phyloP scores from a whole-genome alignment of 1,284 basidiomycete species.

The Cutaneotrichosporon sp. region DNA sequence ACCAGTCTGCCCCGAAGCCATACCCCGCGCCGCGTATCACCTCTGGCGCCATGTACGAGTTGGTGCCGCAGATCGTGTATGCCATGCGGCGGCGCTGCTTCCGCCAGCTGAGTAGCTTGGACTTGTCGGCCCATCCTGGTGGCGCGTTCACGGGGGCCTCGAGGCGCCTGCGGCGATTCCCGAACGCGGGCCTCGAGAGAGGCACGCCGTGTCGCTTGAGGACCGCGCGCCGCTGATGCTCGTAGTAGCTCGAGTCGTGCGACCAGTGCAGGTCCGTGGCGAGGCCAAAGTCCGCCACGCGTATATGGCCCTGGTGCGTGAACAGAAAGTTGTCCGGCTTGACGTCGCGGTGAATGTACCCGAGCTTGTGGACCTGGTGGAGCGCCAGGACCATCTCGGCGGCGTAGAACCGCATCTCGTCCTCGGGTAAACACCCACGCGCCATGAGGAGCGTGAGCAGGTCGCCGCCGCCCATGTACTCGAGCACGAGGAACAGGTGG shows the following conservation, averaged over 20 bases:
- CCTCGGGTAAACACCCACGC: slow-evolving; percentile 88
- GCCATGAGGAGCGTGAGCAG: slow-evolving; percentile 93
- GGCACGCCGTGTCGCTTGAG: slow-evolving; percentile 93
- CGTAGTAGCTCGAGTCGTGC: slow-evolving; percentile 92
- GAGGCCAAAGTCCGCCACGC: slow-evolving; percentile 92
- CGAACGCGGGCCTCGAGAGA: slow-evolving; percentile 53
- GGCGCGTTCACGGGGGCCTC: slow-evolving; percentile 53
- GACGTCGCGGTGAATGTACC: slow-evolving; percentile 97
- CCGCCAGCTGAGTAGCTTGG: slow-evolving; percentile 35
- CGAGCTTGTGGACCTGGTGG: slow-evolving; percentile 88
- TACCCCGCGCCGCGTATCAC: slow-evolving; percentile 85
- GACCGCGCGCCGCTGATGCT: slow-evolving; percentile 84
- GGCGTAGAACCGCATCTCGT: slow-evolving; percentile 91
- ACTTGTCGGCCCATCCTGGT: slow-evolving; percentile 57
- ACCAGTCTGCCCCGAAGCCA: slow-evolving; percentile 95
- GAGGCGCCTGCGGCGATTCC: slow-evolving; percentile 16
- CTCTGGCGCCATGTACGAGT: slow-evolving; percentile 92
- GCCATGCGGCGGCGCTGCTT: slow-evolving; percentile 83
- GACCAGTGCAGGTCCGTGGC: slow-evolving; percentile 67
- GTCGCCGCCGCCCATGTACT: slow-evolving; percentile 96
- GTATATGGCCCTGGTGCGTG: slow-evolving; percentile 88
- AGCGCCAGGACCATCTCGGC: slow-evolving; percentile 98
- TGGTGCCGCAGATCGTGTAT: slow-evolving; percentile 81
- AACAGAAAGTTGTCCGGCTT: slow-evolving; percentile 97
- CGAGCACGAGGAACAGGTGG: slow-evolving; percentile 88